Evolutionary conservation across 2,329 filamentous ascomycete genomes (phyloP).

Genomic region (Claviceps sp.): DNA sequence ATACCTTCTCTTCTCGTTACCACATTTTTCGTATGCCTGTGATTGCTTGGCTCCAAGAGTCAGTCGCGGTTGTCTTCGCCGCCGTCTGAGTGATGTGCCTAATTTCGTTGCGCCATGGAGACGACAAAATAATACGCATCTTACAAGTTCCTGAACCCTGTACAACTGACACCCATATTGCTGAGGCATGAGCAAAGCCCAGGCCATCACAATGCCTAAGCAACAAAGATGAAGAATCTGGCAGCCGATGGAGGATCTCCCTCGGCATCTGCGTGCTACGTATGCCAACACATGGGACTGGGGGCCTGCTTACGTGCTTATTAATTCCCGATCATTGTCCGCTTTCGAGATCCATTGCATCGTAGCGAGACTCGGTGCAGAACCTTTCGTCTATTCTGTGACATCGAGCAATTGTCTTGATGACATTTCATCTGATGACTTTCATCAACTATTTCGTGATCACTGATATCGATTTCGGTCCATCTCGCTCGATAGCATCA

Average conservation of each 20-base stretch:
- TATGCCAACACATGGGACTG: slow-evolving; percentile 75
- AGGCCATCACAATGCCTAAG: slow-evolving; percentile 1
- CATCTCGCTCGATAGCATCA: not conserved
- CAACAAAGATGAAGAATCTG: slow-evolving; percentile 39
- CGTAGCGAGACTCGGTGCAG: slow-evolving; percentile 78
- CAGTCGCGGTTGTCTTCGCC: no score
- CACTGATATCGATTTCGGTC: not conserved
- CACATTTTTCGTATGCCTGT: no score
- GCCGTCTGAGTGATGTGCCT: no score
- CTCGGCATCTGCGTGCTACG: slow-evolving; percentile 76
- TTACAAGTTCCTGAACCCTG: no score
- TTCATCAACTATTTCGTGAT: no score
- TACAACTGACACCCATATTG: no score
- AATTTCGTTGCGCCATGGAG: no score
- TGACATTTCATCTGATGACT: slow-evolving; percentile 47
- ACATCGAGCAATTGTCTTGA: slow-evolving; percentile 85
- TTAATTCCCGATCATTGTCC: slow-evolving; percentile 85
- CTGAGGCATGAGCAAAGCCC: no score
- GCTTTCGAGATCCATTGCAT: slow-evolving; percentile 79
- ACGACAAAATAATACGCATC: no score
- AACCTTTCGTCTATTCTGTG: slow-evolving; percentile 87
- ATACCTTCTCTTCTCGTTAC: not conserved
- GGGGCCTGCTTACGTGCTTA: slow-evolving; percentile 85
- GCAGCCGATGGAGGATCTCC: slow-evolving; percentile 75
- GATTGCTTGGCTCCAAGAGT: no score